phyloP scores from a whole-genome alignment of 805 yeast species.

The Metschnikowia henanensis region DNA sequence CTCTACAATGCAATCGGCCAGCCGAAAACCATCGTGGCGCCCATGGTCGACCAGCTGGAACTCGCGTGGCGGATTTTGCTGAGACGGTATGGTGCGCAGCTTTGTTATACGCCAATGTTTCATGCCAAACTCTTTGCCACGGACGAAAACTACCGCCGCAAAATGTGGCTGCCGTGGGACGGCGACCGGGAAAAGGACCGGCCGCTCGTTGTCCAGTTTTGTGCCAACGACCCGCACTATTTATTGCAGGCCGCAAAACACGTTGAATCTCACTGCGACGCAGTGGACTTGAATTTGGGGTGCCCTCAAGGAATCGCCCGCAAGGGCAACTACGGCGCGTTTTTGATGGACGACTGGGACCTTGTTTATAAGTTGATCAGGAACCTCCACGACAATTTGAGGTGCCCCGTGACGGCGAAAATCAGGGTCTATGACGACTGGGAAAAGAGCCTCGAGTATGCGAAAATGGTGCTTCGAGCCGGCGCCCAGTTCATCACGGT shows the following conservation, averaged over 20 bases:
- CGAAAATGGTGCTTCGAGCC: slow-evolving; percentile 82
- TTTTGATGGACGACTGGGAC: slow-evolving; percentile 96
- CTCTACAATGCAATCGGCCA: slow-evolving; percentile 66
- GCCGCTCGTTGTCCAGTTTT: slow-evolving; percentile 91
- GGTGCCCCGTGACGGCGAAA: slow-evolving; percentile 92
- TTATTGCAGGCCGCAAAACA: slow-evolving; percentile 76
- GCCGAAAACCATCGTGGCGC: slow-evolving; percentile 90
- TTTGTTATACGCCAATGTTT: slow-evolving; percentile 96
- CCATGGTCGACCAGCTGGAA: slow-evolving; percentile 98
- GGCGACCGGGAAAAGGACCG: slow-evolving; percentile 71
- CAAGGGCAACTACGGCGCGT: slow-evolving; percentile 94
- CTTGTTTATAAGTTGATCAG: slow-evolving; percentile 69
- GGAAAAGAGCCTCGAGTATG: slow-evolving; percentile 82
- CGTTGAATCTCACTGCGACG: slow-evolving; percentile 87
- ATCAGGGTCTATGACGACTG: slow-evolving; percentile 85
- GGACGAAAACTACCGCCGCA: slow-evolving; percentile 73
- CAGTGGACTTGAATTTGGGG: slow-evolving; percentile 92
- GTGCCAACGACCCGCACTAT: slow-evolving; percentile 93
- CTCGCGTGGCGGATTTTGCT: slow-evolving; percentile 92
- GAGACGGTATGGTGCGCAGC: slow-evolving; percentile 85
- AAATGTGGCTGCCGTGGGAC: slow-evolving; percentile 70
- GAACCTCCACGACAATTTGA: slow-evolving; percentile 70
- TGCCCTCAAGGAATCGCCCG: slow-evolving; percentile 98
- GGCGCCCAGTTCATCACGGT: slow-evolving; percentile 96
- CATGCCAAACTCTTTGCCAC: slow-evolving; percentile 91